A percentile compares a stretch with the other conserved stretches of the same genome.
phyloP scores from a whole-genome alignment of 768 basidiomycete species.

The Boletus vermiculosoides region DNA sequence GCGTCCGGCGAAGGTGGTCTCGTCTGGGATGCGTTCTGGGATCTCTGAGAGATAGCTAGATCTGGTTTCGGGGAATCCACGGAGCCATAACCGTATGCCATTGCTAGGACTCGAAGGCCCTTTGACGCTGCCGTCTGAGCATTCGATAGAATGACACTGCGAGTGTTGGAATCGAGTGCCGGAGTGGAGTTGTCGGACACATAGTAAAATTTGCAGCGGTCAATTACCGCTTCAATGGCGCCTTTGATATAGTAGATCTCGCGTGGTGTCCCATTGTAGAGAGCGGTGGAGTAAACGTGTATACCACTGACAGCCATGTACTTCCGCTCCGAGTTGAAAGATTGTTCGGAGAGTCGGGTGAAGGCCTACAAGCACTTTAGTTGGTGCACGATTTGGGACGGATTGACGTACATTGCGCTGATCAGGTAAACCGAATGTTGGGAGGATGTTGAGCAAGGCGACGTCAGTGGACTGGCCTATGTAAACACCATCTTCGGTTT shows the following conservation, averaged over 20 bases:
- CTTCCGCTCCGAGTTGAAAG: conserved; percentile 93
- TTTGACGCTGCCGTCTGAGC: conserved; percentile 70
- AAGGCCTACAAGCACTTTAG: conserved; percentile 48
- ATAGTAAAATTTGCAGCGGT: conserved; percentile 86
- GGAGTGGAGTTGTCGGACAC: conserved; percentile 90
- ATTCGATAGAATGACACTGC: conserved; percentile 63
- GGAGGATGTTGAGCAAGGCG: conserved; percentile 79
- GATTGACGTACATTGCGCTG: conserved; percentile 57
- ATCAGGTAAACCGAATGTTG: conserved; percentile 65
- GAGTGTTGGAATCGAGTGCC: conserved; percentile 64
- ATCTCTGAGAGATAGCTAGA: conserved; percentile 14
- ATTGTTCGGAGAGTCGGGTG: conserved; percentile 70
- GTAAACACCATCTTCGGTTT: conserved; percentile 67
- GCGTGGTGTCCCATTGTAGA: conserved; percentile 38
- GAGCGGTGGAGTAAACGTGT: conserved; percentile 39
- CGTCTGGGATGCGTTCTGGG: conserved; percentile 26
- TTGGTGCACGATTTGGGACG: background rate
- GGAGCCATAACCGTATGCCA: conserved; percentile 83
- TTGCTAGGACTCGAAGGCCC: conserved; percentile 84
- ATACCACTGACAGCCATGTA: conserved; percentile 88
- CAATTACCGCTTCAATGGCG: conserved; percentile 83
- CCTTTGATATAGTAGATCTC: conserved; percentile 93
- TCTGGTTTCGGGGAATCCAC: conserved; percentile 39
- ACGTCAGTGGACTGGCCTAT: conserved; percentile 94
- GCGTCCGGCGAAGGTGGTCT: conserved; percentile 34